Conservation (phyloP, 306 rosid genomes). For the Dalbergia oliveri region DNA sequence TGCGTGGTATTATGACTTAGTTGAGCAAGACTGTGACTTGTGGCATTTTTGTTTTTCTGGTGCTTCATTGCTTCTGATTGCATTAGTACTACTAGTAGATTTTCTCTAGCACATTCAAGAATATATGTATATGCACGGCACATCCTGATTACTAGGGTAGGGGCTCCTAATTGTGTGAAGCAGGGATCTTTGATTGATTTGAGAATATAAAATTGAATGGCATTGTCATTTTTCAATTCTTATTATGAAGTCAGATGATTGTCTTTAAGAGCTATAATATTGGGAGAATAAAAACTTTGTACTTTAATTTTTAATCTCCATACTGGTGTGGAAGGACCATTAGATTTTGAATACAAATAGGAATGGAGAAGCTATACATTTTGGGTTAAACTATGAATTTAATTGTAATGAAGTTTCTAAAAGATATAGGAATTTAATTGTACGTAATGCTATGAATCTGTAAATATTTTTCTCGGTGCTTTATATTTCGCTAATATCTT, state of each 20-base stretch:
- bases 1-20: constrained; percentile 29
- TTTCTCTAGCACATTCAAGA: constrained; percentile 20
- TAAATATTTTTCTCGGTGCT: neutral
- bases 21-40: neutral
- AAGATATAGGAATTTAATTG: constrained; percentile 1
- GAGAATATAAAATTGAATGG: constrained; percentile 6
- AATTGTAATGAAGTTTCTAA: constrained; percentile 1
- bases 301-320: neutral
- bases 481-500: constrained; percentile 18
- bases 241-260: constrained; percentile 3
- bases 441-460: constrained; percentile 14
- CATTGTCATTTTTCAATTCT: constrained; percentile 18
- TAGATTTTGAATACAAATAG: constrained; percentile 13
- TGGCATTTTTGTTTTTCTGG: constrained; percentile 26
- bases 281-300: neutral
- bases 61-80: constrained; percentile 28
- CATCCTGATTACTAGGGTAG: constrained; percentile 16
- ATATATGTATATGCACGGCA: neutral
- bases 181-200: constrained; percentile 19
- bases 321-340: constrained; percentile 15
- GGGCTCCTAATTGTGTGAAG: neutral
- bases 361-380: constrained; percentile 28
- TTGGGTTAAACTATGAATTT: constrained; percentile 22
- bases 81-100: constrained; percentile 20
- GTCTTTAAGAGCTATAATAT: constrained; percentile 30